Base-by-base conservation (phyloP, 2,329 filamentous ascomycete species). In the Bretziella fagacearum region DNA sequence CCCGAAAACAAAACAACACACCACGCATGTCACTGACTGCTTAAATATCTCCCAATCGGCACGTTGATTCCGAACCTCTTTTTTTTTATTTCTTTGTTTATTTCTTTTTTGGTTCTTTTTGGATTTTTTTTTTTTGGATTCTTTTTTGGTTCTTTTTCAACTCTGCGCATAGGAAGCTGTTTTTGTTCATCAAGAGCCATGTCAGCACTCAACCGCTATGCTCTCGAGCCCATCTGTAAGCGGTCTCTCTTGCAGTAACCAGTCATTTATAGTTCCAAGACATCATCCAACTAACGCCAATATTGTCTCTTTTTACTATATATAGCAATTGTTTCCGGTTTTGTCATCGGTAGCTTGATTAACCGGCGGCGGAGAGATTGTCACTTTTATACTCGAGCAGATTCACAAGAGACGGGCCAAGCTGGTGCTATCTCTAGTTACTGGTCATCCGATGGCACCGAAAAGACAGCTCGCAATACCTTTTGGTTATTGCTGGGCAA, bases 401-500 rank as follows among this genome's bases (percentile, higher is more conserved):
- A 15, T 22, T 22, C 15, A 17, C n/a, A 15, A 29, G 40, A 26
- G 6, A 15, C 15, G n/a, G 25, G 30, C 17, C 30, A 33, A 33
- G 30, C 30, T 33, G 44, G 42, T 18, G 39, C 35, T 13, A 48
- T 41, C 17, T 20, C 39, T 23, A 51, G 49, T 48, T 47, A 32
- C 22, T 44, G 47, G 40, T 29, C 39, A 3, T 26, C 25, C 13
- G 18, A 17, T 2, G 30, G 30, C 13, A n/a, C 17, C 27, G 42
- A 49, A 27, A 49, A 45, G 42, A 7, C 26, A 13, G 15, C 32
- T 8, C 29, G 20, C 4, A 42, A 33, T 18, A 17, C 22, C 17
- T 48, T 59, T 11, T 57, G 57, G 35, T 39, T 40, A 10, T 46
- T 60, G 1, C 40, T 59, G 1, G 57, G 56, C 10, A 56, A 56